Conservation (phyloP, 179 eudicot species). For the Vitellaria paradoxa region DNA sequence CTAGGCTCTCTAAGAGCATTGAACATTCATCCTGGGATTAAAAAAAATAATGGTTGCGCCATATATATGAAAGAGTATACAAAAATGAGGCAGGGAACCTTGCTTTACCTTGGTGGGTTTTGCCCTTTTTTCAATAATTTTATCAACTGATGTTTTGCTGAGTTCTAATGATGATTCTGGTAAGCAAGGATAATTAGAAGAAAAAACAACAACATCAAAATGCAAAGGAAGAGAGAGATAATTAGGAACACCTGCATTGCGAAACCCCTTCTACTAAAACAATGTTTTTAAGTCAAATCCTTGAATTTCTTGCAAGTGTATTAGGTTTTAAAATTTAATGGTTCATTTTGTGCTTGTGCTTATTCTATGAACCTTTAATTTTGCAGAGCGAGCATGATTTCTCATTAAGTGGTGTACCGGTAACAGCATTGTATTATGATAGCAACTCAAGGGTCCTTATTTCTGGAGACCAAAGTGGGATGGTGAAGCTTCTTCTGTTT, state of each 20-base stretch:
- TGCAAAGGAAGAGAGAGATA: too few relatives aligned
- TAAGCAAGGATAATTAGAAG: not conserved
- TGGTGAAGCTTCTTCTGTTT: constrained; percentile 32
- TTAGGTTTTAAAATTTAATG: not conserved
- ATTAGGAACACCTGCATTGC: not conserved
- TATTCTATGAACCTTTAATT: not conserved
- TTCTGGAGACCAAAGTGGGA: constrained; percentile 93
- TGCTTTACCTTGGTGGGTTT: not conserved
- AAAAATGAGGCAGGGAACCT: not conserved
- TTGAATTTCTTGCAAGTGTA: not conserved
- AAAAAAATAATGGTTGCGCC: too few relatives aligned
- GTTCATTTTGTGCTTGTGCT: constrained; percentile 2
- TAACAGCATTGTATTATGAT: constrained; percentile 64
- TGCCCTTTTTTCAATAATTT: not conserved
- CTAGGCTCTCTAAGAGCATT: too few relatives aligned
- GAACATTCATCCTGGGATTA: too few relatives aligned
- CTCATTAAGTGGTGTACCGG: constrained; percentile 54
- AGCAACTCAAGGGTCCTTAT: constrained; percentile 48
- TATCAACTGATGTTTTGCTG: not conserved
- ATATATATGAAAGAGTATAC: too few relatives aligned
- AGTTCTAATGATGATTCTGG: not conserved
- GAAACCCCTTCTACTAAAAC: not conserved
- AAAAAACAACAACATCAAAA: not conserved
- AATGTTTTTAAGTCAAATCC: not conserved
- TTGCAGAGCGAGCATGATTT: constrained; percentile 64